Conservation (phyloP, 2,329 filamentous ascomycete species). For the Epichloe hybrida region DNA sequence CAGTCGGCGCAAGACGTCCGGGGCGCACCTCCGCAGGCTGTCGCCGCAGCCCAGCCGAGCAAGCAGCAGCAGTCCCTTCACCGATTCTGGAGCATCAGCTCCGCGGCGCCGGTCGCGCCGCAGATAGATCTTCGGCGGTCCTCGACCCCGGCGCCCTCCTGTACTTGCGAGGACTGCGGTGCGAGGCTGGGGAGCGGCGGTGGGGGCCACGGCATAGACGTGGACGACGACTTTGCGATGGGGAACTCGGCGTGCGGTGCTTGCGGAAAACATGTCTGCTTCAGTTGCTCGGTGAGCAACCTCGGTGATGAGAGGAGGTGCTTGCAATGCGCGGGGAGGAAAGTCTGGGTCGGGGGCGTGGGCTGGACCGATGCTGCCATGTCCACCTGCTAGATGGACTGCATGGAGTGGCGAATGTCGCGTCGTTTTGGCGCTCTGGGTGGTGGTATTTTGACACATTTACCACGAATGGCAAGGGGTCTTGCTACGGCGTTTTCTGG, state of each 20-base stretch:
- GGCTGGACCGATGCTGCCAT: conserved; percentile 10
- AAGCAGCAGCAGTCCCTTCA: conserved; percentile 36
- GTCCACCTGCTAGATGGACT: conserved; percentile 12
- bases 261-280: conserved; percentile 44
- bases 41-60: conserved; percentile 6
- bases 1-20: conserved; percentile 4
- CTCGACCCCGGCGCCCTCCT: conserved; percentile 13
- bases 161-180: conserved; percentile 43
- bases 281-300: conserved; percentile 45
- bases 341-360: conserved; percentile 8
- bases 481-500: too few relatives aligned
- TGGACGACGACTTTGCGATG: conserved; percentile 16
- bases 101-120: conserved; percentile 8
- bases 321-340: conserved; percentile 34
- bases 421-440: background rate
- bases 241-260: conserved; percentile 28
- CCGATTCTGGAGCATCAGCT: conserved; percentile 45
- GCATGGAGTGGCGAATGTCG: background rate
- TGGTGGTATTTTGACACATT: background rate
- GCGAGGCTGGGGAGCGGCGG: conserved; percentile 11
- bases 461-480: too few relatives aligned
- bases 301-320: conserved; percentile 41
- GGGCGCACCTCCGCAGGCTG: conserved; percentile 11
- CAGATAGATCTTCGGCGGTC: background rate
- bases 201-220: conserved; percentile 23